These are phyloP conservation scores for Misopates orontium DNA, from an alignment of 257 asterid genomes.

Conservation along the genomic window DNA sequence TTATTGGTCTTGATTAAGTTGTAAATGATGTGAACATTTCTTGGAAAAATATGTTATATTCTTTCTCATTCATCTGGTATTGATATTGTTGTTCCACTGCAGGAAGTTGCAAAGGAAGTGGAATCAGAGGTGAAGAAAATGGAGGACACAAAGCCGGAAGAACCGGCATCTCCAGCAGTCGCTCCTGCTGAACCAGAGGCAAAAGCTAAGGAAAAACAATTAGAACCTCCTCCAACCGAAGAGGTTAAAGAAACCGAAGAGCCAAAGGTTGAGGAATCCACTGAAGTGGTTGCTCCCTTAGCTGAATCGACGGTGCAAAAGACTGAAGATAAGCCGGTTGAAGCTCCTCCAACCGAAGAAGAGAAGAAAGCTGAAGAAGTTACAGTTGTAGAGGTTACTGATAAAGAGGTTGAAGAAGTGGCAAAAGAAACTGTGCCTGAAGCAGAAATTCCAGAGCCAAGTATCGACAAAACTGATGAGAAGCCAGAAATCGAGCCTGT, in stretches of 20 bases:
- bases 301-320: conserved; percentile 11
- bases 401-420: conserved; percentile 11
- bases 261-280: conserved; percentile 21
- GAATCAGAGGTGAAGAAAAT: conserved; percentile 36
- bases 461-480: conserved; percentile 26
- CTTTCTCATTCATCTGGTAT: not conserved
- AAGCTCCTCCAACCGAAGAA: conserved; percentile 32
- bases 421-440: conserved; percentile 28
- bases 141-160: conserved; percentile 40
- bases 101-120: conserved; percentile 57
- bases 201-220: conserved; percentile 20
- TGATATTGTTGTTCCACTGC: conserved; percentile 20
- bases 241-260: conserved; percentile 17
- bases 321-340: conserved; percentile 39
- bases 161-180: conserved; percentile 26
- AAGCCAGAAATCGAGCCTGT: conserved; percentile 23
- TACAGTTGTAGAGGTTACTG: conserved; percentile 21
- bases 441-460: conserved; percentile 19
- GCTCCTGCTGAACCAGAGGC: conserved; percentile 35
- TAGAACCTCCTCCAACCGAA: too few species aligned
- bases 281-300: conserved; percentile 5
- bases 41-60: not conserved
- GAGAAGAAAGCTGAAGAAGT: conserved; percentile 36
- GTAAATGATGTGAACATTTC: not conserved
- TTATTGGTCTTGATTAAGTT: not conserved